Evolutionary conservation across 1,139 yeast genomes (phyloP), one percentile per base, ranked within the genome.

Genomic region (Blastobotrys aristatus): DNA sequence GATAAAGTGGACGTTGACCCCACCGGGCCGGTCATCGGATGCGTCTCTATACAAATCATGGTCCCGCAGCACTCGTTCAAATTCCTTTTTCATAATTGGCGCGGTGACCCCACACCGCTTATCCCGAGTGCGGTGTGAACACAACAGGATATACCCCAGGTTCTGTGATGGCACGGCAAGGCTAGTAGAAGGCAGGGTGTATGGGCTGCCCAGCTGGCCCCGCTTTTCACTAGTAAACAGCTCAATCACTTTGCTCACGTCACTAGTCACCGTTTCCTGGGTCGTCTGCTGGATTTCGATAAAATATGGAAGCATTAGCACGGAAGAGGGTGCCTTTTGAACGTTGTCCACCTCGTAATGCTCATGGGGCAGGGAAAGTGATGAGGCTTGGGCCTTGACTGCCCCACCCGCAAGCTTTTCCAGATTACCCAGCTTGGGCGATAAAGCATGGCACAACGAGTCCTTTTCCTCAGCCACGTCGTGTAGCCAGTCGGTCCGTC

Each of bases 41-140:
- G 87, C 82, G 64, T 90, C 97, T 58, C 97, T 74, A 57, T 79
- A 78, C 22, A 84, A 67, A 2, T 81, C 92, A 37, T 76, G 70
- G 14, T 84, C 87, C 43, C 94, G 72, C 36, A 89, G 70, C 57
- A 84, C 76, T n/a, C 75, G 62, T 45, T 87, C 94, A 66, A 90
- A 76, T 56, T 85, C 87, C 55, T 79, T 81, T 62, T 82, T 84
- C 81, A 92, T 76, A 26, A 88, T 76, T n/a, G 97, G 97, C 0
- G 97, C 97, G 0, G 97, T 87, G 39, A 88, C 70, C 31, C 96
- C 97, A 68, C 98, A 92, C 52, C 94, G 74, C 64, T 88, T 90
- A 64, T 92, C 98, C 64, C 97, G 79, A 4, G 95, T 87, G 44
- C 75, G 72, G 65, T 92, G 98, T 0, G 97, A 89, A 60, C 98